Percentiles rank a stretch among this genome's conserved stretches.
Conservation (phyloP, 1,139 yeast species). For the Diutina siamensis region DNA sequence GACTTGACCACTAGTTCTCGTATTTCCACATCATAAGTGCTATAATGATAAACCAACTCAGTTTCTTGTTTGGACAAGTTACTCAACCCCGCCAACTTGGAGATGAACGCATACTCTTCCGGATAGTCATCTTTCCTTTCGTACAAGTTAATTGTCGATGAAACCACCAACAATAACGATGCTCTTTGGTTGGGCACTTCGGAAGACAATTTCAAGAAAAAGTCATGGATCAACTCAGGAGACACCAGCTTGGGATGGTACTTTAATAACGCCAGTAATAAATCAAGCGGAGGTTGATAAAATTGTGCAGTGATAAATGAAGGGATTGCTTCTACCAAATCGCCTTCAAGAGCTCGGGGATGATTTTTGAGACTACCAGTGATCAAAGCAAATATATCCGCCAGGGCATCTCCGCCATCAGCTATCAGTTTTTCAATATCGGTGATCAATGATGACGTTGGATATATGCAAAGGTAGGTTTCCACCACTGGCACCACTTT, state of each 20-base stretch:
- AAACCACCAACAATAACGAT: not conserved
- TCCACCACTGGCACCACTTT: conserved; percentile 6
- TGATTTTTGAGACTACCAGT: not conserved
- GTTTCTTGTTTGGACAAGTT: not conserved
- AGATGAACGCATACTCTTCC: conserved; percentile 1
- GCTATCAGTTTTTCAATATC: not conserved
- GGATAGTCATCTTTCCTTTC: not conserved
- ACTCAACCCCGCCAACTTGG: not conserved
- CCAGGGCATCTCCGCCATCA: conserved; percentile 1
- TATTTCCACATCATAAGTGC: not conserved
- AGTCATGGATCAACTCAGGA: not conserved
- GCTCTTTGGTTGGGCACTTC: not conserved
- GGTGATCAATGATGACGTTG: not conserved
- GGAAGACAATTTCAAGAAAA: not conserved
- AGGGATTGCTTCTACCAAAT: not conserved
- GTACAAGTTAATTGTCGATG: not conserved
- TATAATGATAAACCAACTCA: not conserved
- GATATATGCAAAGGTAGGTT: not conserved
- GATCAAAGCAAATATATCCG: not conserved
- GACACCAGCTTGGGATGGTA: not conserved
- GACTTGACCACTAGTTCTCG: not conserved
- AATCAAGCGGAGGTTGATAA: not conserved
- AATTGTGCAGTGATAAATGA: not conserved
- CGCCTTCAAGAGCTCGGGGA: not conserved
- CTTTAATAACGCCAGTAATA: not conserved